Evolutionary conservation across 192 early-diverging fungal genomes (phyloP).

Genomic region (Podila minutissima): DNA sequence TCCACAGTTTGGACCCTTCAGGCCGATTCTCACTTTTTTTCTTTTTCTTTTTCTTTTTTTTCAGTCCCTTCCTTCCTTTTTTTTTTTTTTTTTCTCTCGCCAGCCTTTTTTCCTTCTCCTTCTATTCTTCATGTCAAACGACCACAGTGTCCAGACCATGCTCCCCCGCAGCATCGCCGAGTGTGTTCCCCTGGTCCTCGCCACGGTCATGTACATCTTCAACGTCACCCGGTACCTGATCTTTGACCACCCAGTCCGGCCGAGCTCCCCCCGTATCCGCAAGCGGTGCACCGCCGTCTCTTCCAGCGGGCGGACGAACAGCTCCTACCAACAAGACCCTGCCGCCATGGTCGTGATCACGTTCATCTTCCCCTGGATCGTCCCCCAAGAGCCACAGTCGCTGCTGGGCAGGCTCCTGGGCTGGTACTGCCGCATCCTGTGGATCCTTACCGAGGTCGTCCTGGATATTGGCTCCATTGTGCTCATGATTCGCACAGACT

Average conservation of each 20-base stretch:
- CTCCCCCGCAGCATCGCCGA: constrained; percentile 5
- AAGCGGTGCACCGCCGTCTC: neutral
- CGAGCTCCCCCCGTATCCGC: constrained; percentile 1
- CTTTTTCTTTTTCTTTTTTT: neutral
- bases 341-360: neutral
- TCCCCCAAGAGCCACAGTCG: neutral
- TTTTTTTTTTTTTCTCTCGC: neutral
- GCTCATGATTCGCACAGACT: neutral
- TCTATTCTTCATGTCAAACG: neutral
- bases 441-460: neutral
- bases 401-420: neutral
- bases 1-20: no score
- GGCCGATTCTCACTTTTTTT: no score
- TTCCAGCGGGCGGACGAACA: neutral
- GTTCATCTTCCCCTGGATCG: neutral
- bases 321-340: neutral
- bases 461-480: neutral
- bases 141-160: neutral
- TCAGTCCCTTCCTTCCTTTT: neutral
- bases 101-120: neutral
- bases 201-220: constrained; percentile 13
- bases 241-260: constrained; percentile 4
- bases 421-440: neutral
- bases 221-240: constrained; percentile 18
- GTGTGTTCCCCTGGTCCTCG: constrained; percentile 18